Base-by-base conservation (phyloP, 208 protist genomes). In the Trypanosoma lewisi region DNA sequence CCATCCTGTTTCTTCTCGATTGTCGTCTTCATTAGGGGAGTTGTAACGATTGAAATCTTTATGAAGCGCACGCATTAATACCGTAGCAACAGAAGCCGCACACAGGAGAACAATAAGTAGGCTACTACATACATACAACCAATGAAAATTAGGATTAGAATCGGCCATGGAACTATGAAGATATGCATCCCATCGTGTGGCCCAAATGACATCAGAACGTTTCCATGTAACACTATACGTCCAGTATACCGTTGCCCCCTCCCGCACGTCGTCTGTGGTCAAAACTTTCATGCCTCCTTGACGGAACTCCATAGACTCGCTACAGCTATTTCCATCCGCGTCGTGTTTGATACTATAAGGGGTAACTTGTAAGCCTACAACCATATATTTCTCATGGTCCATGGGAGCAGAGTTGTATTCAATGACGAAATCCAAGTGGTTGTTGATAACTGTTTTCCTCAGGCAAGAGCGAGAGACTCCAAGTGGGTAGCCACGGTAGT, bases 181-280 rank as follows among this genome's bases (percentile, higher is more conserved):
- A 71, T 99, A 99, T 11, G 77, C 68, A 61, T 99, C 98, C 98
- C 98, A 99, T 16, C 98, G 91, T 25, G 96, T 96, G 2, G 93
- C 91, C 98, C 98, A 99, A 28, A 80, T 47, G 21, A 98, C 62
- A 42, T 93, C 78, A 27, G 57, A 67, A 37, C 56, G 31, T 44
- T 75, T 47, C 90, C 90, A 97, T 33, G 42, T 63, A n/a, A 96
- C 85, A 58, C 87, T 82, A 72, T 96, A 97, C 30, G 93, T 87
- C 87, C 87, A 97, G 44, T 77, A 67, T 21, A 95, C 72, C 0
- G 2, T 67, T 19, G 31, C 21, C 0, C 48, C 66, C 6, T 60
- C 33, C 36, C 59, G 58, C 25, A 91, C 57, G 30, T 80, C 68
- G 17, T 55, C 48, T 36, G 80, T 57, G 17, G n/a, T 64, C 25